Conservation (phyloP, 371 early-diverging fungal species). For the Cokeromyces recurvatus region DNA sequence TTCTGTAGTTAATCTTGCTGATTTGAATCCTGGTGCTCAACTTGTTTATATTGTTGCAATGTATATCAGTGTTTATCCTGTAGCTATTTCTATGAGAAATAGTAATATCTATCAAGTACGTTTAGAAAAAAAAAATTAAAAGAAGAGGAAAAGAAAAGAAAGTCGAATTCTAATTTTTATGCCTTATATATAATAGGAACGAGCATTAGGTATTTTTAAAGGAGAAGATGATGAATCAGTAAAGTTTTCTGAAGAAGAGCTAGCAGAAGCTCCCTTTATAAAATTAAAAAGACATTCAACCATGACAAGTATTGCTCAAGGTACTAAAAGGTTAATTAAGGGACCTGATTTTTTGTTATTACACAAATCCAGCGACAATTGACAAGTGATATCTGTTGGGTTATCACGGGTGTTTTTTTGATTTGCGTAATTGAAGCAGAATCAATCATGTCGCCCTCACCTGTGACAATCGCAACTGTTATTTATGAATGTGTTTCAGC, state of each 20-base stretch:
- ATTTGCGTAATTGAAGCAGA: constrained; percentile 28
- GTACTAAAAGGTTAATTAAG: constrained; percentile 23
- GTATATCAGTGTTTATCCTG: constrained; percentile 52
- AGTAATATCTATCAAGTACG: constrained; percentile 51
- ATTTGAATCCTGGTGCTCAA: constrained; percentile 43
- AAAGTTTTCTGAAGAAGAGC: constrained; percentile 22
- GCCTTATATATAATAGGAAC: constrained; percentile 22
- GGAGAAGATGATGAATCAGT: constrained; percentile 29
- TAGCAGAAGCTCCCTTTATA: constrained; percentile 28
- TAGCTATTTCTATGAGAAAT: constrained; percentile 48
- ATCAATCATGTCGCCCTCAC: constrained; percentile 33
- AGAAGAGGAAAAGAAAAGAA: background rate
- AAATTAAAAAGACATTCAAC: constrained; percentile 35
- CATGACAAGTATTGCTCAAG: constrained; percentile 35
- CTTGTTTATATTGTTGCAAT: constrained; percentile 46
- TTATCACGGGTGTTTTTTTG: constrained; percentile 32
- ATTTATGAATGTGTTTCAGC: constrained; percentile 44
- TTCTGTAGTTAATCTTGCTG: constrained; percentile 31
- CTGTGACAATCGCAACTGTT: constrained; percentile 30
- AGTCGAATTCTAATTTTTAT: too few species aligned
- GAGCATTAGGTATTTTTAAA: constrained; percentile 43
- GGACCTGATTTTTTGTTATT: constrained; percentile 41
- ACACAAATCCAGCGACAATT: constrained; percentile 42
- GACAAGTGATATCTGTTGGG: constrained; percentile 42
- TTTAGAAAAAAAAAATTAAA: background rate